These are phyloP conservation scores for Dryadomyces sulphureus DNA, from an alignment of 2,329 filamentous ascomycete species.

Conservation along the genomic window DNA sequence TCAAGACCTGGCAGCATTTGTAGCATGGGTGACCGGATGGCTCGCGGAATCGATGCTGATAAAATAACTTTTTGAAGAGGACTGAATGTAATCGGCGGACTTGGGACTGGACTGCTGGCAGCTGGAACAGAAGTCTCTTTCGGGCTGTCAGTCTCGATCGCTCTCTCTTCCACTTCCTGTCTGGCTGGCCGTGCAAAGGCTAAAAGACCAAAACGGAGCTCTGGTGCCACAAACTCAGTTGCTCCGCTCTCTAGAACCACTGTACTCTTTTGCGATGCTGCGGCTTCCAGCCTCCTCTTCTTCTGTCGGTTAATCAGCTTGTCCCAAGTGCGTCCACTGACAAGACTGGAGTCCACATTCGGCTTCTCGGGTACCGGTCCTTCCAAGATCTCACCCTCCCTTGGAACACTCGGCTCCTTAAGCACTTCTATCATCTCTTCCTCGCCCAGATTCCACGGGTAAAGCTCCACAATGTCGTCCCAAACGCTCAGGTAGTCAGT, in stretches of 20 bases:
- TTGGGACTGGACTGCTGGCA: not conserved
- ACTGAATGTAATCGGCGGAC: conserved; percentile 6
- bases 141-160: not conserved
- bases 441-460: too few species aligned
- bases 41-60: conserved; percentile 11
- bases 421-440: too few species aligned
- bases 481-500: too few species aligned
- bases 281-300: conserved; percentile 3
- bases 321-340: not conserved
- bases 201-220: conserved; percentile 4
- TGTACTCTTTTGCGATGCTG: not conserved
- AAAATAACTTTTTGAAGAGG: conserved; percentile 13
- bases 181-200: conserved; percentile 5
- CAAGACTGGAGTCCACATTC: too few species aligned
- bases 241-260: not conserved
- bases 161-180: not conserved
- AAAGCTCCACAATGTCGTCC: too few species aligned
- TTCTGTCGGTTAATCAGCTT: conserved; percentile 1
- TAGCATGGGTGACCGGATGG: conserved; percentile 10
- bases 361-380: too few species aligned
- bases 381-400: too few species aligned
- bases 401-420: too few species aligned
- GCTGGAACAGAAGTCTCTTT: not conserved
- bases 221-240: not conserved
- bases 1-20: conserved; percentile 13